Percentiles rank a stretch among this genome's conserved stretches.
phyloP scores from a whole-genome alignment of 176 grass and related monocot genomes.

The Urochloa ruziziensis region DNA sequence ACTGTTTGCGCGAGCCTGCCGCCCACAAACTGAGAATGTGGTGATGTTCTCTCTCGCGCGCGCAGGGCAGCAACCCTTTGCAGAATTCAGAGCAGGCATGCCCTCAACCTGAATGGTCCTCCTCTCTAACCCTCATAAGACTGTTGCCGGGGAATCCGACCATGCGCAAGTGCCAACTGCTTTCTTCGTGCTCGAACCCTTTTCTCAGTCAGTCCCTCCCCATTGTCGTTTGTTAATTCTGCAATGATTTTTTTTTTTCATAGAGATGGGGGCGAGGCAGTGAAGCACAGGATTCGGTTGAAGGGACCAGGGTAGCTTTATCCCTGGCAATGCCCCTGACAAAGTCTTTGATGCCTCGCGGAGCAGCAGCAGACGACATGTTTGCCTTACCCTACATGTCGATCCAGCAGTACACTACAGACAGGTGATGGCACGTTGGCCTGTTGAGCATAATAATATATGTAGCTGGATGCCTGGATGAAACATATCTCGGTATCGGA shows the following conservation, averaged over 20 bases:
- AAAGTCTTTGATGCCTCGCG: slow-evolving; percentile 14
- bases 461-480: background rate
- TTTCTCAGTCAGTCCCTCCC: background rate
- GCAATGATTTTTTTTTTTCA: background rate
- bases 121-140: background rate
- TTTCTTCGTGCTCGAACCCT: background rate
- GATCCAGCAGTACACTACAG: background rate
- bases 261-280: background rate
- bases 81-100: background rate
- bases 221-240: background rate
- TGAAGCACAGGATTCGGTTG: background rate
- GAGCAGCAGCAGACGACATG: slow-evolving; percentile 3
- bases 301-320: slow-evolving; percentile 3
- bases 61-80: background rate
- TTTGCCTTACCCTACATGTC: background rate
- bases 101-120: slow-evolving; percentile 13
- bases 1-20: background rate
- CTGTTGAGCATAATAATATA: background rate
- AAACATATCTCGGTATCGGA: background rate
- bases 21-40: slow-evolving; percentile 13
- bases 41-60: background rate
- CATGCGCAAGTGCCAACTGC: background rate
- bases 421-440: background rate
- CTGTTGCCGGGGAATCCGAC: slow-evolving; percentile 8
- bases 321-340: slow-evolving; percentile 26